These are phyloP conservation scores for Marsdenia floribunda DNA, from an alignment of 257 asterid species.

Conservation along the genomic window DNA sequence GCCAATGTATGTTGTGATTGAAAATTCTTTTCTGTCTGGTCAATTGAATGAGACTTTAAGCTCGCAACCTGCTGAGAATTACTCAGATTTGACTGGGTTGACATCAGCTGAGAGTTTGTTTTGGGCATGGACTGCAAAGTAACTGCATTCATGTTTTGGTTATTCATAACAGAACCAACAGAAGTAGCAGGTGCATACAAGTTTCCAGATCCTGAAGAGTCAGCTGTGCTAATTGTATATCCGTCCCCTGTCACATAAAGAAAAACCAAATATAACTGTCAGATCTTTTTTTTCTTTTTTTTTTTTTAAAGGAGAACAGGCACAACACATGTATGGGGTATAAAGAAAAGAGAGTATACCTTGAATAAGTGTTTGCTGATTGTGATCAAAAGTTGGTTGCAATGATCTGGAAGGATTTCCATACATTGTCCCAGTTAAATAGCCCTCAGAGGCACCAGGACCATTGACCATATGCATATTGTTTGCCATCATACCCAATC, in stretches of 20 bases:
- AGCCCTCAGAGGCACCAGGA: conserved; percentile 52
- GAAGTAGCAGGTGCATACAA: conserved; percentile 51
- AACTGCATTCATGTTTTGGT: conserved; percentile 41
- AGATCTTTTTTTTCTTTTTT: neutral
- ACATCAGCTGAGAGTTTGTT: conserved; percentile 42
- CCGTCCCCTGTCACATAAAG: conserved; percentile 59
- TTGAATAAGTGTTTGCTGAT: conserved; percentile 54
- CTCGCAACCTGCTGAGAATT: conserved; percentile 50
- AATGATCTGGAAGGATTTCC: conserved; percentile 56
- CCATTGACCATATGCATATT: conserved; percentile 48
- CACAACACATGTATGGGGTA: neutral
- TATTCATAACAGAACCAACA: conserved; percentile 44
- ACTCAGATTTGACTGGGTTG: conserved; percentile 40
- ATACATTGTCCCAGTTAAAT: conserved; percentile 39
- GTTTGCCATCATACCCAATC: conserved; percentile 57
- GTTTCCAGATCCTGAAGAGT: conserved; percentile 65
- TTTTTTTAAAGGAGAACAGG: neutral
- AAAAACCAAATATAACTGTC: neutral
- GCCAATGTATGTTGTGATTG: conserved; percentile 44
- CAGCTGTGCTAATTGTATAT: conserved; percentile 53
- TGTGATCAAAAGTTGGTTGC: conserved; percentile 58
- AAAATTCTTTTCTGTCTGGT: conserved; percentile 49
- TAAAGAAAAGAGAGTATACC: conserved; percentile 36
- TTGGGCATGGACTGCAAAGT: conserved; percentile 54
- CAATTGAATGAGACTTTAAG: conserved; percentile 43